Conservation (phyloP, 2,329 filamentous ascomycete species). For the Teratosphaeria nubilosa region DNA sequence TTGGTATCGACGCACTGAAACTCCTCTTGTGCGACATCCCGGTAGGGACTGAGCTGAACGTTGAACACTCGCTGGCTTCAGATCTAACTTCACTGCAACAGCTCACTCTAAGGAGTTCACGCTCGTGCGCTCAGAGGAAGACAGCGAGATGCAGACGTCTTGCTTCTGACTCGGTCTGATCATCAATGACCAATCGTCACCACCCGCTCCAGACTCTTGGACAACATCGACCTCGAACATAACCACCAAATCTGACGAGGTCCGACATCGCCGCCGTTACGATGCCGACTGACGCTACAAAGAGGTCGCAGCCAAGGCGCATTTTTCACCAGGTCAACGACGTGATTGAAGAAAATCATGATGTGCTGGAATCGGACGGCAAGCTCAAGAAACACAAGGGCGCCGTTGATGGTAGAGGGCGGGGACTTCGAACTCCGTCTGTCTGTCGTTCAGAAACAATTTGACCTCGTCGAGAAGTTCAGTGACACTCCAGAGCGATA, state of each 20-base stretch:
- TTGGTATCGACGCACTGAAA: too few relatives aligned
- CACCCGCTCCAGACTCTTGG: background rate
- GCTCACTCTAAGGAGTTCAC: background rate
- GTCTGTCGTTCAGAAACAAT: background rate
- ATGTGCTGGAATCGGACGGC: background rate
- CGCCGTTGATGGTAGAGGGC: background rate
- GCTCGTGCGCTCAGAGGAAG: background rate
- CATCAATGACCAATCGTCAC: background rate
- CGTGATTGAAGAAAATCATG: background rate
- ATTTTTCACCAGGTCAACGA: background rate
- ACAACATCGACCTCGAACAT: background rate
- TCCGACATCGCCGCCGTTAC: background rate
- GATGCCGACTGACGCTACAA: background rate
- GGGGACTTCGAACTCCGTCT: background rate
- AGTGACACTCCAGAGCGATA: background rate
- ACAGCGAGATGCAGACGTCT: background rate
- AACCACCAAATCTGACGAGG: background rate
- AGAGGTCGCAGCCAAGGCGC: background rate
- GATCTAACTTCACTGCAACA: background rate
- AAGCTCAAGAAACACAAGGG: background rate
- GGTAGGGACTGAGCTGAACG: too few relatives aligned
- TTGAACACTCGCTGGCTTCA: too few relatives aligned
- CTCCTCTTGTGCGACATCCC: too few relatives aligned
- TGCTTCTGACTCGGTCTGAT: background rate
- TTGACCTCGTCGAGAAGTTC: background rate